Evolutionary conservation across 2,329 filamentous ascomycete species (phyloP), one percentile per base, ranked within the genome.

Genomic region (Aspergillus sp.): DNA sequence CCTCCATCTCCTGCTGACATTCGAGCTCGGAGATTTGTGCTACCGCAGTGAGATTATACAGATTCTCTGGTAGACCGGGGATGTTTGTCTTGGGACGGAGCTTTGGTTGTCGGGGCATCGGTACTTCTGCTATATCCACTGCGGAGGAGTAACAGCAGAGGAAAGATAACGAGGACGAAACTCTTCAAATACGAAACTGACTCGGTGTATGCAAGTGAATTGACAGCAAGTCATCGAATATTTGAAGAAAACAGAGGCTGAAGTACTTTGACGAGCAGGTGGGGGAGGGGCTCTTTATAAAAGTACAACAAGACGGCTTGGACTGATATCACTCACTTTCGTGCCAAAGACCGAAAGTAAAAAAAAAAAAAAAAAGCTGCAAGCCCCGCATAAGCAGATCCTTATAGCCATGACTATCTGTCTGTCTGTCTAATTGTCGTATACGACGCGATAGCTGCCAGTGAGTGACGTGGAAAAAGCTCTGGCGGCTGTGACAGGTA

Each of bases 21-120:
- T 66, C 62, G 25, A 66, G 49, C 23, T 60, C 60, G 10, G 65
- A 58, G 27, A 66, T 47, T 41, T 66, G 59, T 39, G 62, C 58
- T 46, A 66, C 51, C 13, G 62, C 48, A 44, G 57, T 58, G 52
- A 66, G 58, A 45, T 64, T 61, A 54, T 64, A 65, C 41, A 69
- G 56, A 52, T 50, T 55, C 53, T 69, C 65, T 48, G 65, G 56
- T 39, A 62, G 61, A 43, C 66, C 68, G 20, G 60, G 60, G 44
- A 65, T 60, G 48, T 65, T 56, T 43, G 61, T 60, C 52, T 71
- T 72, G 19, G 65, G 69, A 49, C 63, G 65, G 46, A 69, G 56
- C 52, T 66, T 68, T 15, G 64, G 65, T 55, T 68, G 67, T 50
- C 60, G 61, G 32, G 62, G 63, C 64, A 80, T 81, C 35, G 33